Base-by-base conservation (phyloP, 2,329 filamentous ascomycete species). In the Fusarium fujikuroi region DNA sequence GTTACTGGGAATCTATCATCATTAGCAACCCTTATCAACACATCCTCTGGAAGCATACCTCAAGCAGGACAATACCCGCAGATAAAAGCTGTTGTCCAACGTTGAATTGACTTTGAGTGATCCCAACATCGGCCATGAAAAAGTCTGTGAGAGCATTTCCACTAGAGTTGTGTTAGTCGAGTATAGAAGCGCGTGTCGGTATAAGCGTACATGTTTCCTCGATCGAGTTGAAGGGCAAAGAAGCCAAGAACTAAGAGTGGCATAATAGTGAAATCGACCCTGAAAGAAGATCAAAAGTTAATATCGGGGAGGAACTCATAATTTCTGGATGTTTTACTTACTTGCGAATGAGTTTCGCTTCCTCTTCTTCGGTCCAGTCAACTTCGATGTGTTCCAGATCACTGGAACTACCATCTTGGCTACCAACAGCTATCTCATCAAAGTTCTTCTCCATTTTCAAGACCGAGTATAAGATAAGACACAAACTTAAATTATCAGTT, bases 21-120 rank as follows among this genome's bases (percentile, higher is more conserved):
- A 23, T 74, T n/a, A 74, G 60, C 14, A 19, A 39, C 8, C 10
- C 10, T 5, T 1, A 19, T 30, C 19, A 16, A 23, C 11, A 9
- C 4, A 5, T 23, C n/a, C 14, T n/a, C 19, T 11, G 4, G 19
- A 39, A 28, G 32, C 57, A 40, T 40, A 79, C 78, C 59, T 84
- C 79, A 18, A 81, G 78, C 8, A 86, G 74, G 7, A 87, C 84
- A 42, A 87, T 87, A 7, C 85, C 85, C 1, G 83, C 78, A 1
- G 84, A 86, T 3, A 87, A 75, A 36, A 87, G 77, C 68, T 86
- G 84, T 19, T 85, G 82, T 10, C 85, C 85, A 34, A 86, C 79
- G 30, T 87, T 87, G 74, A 86, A 83, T 62, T 87, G 83, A 62
- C 86, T 83, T 18, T 85, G 85, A 3, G 81, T 84, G 60, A 87